Evolutionary conservation across 2,329 filamentous ascomycete genomes (phyloP), one percentile per base, ranked within the genome.

Genomic region (Aspergillus pseudoviridinutans): DNA sequence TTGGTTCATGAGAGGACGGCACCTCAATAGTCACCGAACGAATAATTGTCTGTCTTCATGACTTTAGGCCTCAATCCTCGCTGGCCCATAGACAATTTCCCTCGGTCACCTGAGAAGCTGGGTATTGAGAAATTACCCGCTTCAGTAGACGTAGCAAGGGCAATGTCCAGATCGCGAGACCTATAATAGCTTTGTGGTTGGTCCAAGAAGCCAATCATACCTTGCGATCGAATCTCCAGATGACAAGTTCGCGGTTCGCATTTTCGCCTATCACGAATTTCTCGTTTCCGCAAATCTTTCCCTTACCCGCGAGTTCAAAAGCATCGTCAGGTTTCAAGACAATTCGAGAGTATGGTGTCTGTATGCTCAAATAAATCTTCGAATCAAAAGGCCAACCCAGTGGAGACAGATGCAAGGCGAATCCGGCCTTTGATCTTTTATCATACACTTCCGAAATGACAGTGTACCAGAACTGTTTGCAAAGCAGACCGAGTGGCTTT

Each of bases 261-360:
- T 84, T 84, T 71, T 87, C 82, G 0, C 85, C 85, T 10, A 87
- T 69, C n/a, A 87, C 54, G 79, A 84, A 87, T 55, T 82, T 71
- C 68, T 87, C 85, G 59, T 85, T 82, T 1, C 84, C 86, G 38
- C 72, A 79, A 17, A 88, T 82, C 58, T 76, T 77, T 1, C 82
- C 84, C 63, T 78, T 82, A 1, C 68, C 77, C 50, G 83, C 71
- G 35, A 87, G 66, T 65, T 82, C 74, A 22, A 68, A 66, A 74
- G 80, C 82, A 52, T 82, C 70, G 7, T 56, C 52, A 28, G 67
- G 63, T 25, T 66, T 64, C 44, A 74, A 49, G 4, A 66, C 70
- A 25, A 60, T 58, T 7, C 27, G 38, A 1, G 63, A 66, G 6
- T 55, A 58, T 38, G 62, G 68, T 1, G 68, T 69, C 41, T 68